These are phyloP conservation scores for Sclerotinia nivalis DNA, from an alignment of 2,329 filamentous ascomycete genomes.

Conservation along the genomic window DNA sequence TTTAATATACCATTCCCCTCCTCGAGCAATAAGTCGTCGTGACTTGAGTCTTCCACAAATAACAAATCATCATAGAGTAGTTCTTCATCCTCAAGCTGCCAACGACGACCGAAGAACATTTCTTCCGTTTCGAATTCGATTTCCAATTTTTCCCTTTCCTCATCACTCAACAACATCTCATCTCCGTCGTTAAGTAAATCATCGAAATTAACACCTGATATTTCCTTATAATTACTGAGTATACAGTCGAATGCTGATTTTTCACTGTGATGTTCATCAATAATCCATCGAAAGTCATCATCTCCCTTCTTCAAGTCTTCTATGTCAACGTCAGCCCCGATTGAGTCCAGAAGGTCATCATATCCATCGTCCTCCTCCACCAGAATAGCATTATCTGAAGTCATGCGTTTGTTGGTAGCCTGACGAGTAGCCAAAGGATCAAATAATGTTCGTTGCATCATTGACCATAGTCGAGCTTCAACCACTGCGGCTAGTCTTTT, in stretches of 20 bases:
- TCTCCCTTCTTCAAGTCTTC: not conserved
- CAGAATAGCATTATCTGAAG: not conserved
- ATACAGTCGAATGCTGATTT: slow-evolving; percentile 8
- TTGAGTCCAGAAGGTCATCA: slow-evolving; percentile 8
- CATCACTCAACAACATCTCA: slow-evolving; percentile 24
- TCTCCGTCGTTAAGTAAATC: slow-evolving; percentile 28
- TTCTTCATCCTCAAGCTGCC: slow-evolving; percentile 13
- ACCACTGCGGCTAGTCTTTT: slow-evolving; percentile 28
- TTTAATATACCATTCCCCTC: not conserved
- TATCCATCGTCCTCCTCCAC: not conserved
- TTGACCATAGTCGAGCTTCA: slow-evolving; percentile 33
- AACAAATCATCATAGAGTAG: slow-evolving; percentile 19
- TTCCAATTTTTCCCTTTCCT: slow-evolving; percentile 28
- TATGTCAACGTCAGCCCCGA: not conserved
- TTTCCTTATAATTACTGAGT: slow-evolving; percentile 15
- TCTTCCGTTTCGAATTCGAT: slow-evolving; percentile 32
- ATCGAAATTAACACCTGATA: slow-evolving; percentile 20
- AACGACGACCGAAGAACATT: slow-evolving; percentile 30
- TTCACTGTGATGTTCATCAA: slow-evolving; percentile 8
- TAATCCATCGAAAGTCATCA: slow-evolving; percentile 13
- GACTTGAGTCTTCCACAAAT: not conserved
- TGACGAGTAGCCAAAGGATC: slow-evolving; percentile 26
- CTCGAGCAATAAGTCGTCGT: slow-evolving; percentile 8
- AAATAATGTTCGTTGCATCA: slow-evolving; percentile 35
- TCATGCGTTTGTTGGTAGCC: slow-evolving; percentile 4